Conservation (phyloP, 139 green algal genomes). For the Diplosphaera chodatii region DNA sequence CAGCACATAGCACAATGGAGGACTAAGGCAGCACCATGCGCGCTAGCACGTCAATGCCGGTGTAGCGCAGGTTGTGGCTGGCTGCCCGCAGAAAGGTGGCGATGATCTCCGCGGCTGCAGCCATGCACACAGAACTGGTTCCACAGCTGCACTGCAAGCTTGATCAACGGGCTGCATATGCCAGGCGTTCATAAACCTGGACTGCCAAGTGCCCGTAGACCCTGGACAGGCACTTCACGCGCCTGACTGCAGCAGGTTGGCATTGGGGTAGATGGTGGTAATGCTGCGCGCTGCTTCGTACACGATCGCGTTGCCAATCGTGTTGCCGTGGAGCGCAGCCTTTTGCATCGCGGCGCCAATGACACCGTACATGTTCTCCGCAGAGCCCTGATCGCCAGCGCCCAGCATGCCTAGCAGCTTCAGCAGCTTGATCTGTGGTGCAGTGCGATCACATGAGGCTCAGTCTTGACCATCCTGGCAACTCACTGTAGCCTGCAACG, state of each 20-base stretch:
- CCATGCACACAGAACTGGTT: not conserved
- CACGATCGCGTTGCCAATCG: slow-evolving; percentile 84
- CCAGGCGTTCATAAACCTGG: too few species aligned
- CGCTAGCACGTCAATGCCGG: slow-evolving; percentile 78
- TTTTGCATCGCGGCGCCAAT: slow-evolving; percentile 50
- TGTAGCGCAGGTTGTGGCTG: slow-evolving; percentile 81
- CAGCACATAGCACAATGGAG: too few species aligned
- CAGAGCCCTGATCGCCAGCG: slow-evolving; percentile 59
- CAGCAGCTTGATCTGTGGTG: slow-evolving; percentile 87
- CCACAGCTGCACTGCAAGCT: too few species aligned
- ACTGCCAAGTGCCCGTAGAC: not conserved
- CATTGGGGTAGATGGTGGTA: slow-evolving; percentile 83
- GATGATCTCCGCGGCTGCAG: slow-evolving; percentile 62
- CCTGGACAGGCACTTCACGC: not conserved
- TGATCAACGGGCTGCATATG: too few species aligned
- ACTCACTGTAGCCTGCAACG: too few species aligned
- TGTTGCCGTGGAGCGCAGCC: slow-evolving; percentile 45
- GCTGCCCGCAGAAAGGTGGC: slow-evolving; percentile 66
- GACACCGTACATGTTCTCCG: slow-evolving; percentile 84
- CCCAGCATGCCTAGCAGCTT: slow-evolving; percentile 82
- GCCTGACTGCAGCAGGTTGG: slow-evolving; percentile 68
- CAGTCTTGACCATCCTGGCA: too few species aligned
- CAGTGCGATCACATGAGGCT: too few species aligned
- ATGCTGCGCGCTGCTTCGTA: slow-evolving; percentile 87
- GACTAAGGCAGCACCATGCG: too few species aligned